Percentiles rank a stretch among this genome's conserved stretches.
Evolutionary conservation across 192 early-diverging fungal genomes (phyloP).

Genomic region (Mortierella claussenii): DNA sequence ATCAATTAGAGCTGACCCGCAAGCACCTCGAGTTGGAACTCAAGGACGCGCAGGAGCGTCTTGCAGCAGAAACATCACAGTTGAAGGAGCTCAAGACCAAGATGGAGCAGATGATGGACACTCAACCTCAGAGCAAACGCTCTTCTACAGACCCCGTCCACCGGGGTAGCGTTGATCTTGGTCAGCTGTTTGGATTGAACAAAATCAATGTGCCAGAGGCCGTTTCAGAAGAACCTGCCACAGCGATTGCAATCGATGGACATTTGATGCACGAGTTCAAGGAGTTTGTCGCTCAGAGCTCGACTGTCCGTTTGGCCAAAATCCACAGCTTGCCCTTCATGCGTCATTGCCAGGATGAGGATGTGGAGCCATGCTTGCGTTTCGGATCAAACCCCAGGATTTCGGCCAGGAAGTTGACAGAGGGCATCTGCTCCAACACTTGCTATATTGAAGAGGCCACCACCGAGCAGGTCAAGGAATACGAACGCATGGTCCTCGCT

Average conservation of each 20-base stretch:
- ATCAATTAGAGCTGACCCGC: conserved; percentile 64
- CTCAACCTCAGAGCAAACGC: conserved; percentile 47
- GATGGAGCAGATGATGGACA: conserved; percentile 75
- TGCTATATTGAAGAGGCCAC: conserved; percentile 91
- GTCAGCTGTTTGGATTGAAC: conserved; percentile 52
- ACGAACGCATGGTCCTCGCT: conserved; percentile 46
- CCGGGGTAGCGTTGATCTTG: conserved; percentile 39
- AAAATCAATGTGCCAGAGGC: conserved; percentile 51
- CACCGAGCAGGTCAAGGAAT: conserved; percentile 58
- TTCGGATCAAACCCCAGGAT: conserved; percentile 94
- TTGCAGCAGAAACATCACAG: conserved; percentile 85
- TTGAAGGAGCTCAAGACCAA: conserved; percentile 84
- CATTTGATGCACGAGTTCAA: conserved; percentile 85
- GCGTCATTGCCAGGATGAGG: conserved; percentile 88
- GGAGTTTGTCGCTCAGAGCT: conserved; percentile 81
- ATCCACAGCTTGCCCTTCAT: conserved; percentile 86
- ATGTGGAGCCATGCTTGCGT: conserved; percentile 92
- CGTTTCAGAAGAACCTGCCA: conserved; percentile 43
- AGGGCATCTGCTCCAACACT: conserved; percentile 88
- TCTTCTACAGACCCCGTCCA: conserved; percentile 48
- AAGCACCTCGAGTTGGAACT: conserved; percentile 74
- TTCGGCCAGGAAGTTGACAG: conserved; percentile 89
- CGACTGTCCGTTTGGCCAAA: conserved; percentile 75
- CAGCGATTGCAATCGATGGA: conserved; percentile 73
- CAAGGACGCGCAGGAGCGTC: conserved; percentile 69